Evolutionary conservation across 768 basidiomycete species (phyloP), one percentile per base, ranked within the genome.

Genomic region (Xerocomellus dryophilus): DNA sequence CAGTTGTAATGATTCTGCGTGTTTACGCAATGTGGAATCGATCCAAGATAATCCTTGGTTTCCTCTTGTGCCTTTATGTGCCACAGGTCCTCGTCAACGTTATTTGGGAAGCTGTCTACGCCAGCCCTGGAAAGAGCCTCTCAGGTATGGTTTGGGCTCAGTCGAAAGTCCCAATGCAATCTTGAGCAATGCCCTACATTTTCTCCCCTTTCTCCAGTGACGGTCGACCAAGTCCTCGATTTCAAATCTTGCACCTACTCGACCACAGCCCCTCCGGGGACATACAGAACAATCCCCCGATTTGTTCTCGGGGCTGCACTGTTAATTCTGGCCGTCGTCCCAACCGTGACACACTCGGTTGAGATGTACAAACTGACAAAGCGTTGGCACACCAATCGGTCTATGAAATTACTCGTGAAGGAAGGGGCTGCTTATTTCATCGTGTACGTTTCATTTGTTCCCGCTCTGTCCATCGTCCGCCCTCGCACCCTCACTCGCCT

Each of bases 1-100:
- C 15, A 64, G 61, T 64, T 4, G 35, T 64, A 36, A 64, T 64
- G 61, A 47, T 61, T 18, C 46, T 64, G 11, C 62, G 61, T 14
- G 52, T 63, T 1, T 50, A 46, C 23, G 48, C 58, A 17, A 63
- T 63, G 41, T 63, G 53, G 50, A 7, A 38, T 14, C 44, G 21
- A 27, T 63, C 61, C 20, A 60, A n/a, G 15, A 17, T 2, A 4
- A 29, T 63, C 5, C 23, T 60, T 2, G 5, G 6, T n/a, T 11
- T 55, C 15, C 55, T 63, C 17, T 11, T 63, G 4, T 27, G 18
- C 5, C 12, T 57, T 9, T 57, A 36, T 21, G 18, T 42, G 8
- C 7, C 42, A 1, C 41, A 50, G 8, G 29, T 50, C 0, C n/a
- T 60, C 20, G 8, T 45, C 7, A 14, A 44, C 10, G 5, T 57